Base-by-base conservation (phyloP, 208 protist genomes). In the Plasmodiophora brassicae region DNA sequence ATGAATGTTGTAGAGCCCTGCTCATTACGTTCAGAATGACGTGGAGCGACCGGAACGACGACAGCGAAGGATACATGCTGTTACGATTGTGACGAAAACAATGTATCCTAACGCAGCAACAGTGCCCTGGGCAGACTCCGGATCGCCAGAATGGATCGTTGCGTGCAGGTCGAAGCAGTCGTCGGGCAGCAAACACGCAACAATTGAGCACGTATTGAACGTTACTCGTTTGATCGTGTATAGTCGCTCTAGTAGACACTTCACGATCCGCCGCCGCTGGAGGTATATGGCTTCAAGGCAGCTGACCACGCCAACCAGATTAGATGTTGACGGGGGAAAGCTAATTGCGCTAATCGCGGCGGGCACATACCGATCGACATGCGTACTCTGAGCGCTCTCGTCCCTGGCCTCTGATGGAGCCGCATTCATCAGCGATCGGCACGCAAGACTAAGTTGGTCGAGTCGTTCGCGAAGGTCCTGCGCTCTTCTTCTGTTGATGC, bases 131-230 rank as follows among this genome's bases (percentile, higher is more conserved):
- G 65, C 65, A 38, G n/a, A 44, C 5, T 78, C 14, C 32, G n/a
- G 32, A 44, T 78, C 14, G 41, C 10, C 65, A 32, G 14, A 36
- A 32, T 78, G 65, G 41, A 78, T 8, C 65, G 20, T 14, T 32
- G 65, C n/a, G n/a, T 78, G n/a, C 5, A 78, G n/a, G n/a, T 78
- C 65, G n/a, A 32, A 78, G 65, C 65, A 78, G n/a, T 78, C 65
- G n/a, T 78, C 65, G 32, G 65, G 65, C n/a, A 78, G 65, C 20
- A 32, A 14, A 32, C 65, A 78, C 10, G 5, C 20, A 44, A 32
- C 65, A 78, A 78, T 78, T 32, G 65, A 78, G n/a, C 65, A 78
- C n/a, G 65, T 44, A 36, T 32, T 5, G 32, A 32, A 8, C 10
- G 65, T 44, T 5, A 78, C 65, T 5, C 65, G 65, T 36, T 32